A percentile compares a stretch with the other conserved stretches of the same genome.
These are phyloP conservation scores for Tetrapisispora arboricola DNA, from an alignment of 805 yeast genomes.

Conservation along the genomic window DNA sequence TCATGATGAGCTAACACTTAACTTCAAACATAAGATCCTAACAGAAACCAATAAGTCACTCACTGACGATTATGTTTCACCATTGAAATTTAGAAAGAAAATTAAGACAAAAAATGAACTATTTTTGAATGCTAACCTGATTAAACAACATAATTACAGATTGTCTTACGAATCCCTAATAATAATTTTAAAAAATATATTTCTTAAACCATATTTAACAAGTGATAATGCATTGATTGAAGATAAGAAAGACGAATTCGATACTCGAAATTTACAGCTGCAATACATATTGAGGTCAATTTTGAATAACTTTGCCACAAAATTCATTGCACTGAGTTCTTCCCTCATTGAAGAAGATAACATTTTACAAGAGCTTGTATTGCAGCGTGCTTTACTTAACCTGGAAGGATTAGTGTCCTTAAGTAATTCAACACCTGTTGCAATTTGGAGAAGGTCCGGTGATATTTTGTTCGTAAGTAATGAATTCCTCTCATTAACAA, in stretches of 20 bases:
- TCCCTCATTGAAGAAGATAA: slow-evolving; percentile 62
- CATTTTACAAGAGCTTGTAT: slow-evolving; percentile 48
- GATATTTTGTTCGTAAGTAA: slow-evolving; percentile 72
- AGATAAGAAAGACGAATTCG: not conserved
- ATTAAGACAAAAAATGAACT: slow-evolving; percentile 19
- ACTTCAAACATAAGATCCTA: not conserved
- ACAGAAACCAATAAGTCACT: not conserved
- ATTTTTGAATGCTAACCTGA: slow-evolving; percentile 9
- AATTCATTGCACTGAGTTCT: slow-evolving; percentile 68
- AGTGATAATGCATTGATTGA: not conserved
- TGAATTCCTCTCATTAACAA: slow-evolving; percentile 62
- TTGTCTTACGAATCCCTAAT: slow-evolving; percentile 14
- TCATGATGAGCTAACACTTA: not conserved
- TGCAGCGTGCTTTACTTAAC: slow-evolving; percentile 48
- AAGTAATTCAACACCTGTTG: slow-evolving; percentile 61
- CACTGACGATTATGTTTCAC: slow-evolving; percentile 6
- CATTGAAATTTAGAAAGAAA: slow-evolving; percentile 14
- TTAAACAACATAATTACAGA: slow-evolving; percentile 20
- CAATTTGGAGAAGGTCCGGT: slow-evolving; percentile 80
- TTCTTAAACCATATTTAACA: not conserved
- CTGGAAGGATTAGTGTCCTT: slow-evolving; percentile 39
- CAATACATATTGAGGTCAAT: slow-evolving; percentile 33
- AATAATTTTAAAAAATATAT: slow-evolving; percentile 10
- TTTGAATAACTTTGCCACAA: slow-evolving; percentile 52
- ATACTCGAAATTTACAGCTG: slow-evolving; percentile 5